phyloP scores from a whole-genome alignment of 352 stramenopile species.

The Globisporangium barbulae region DNA sequence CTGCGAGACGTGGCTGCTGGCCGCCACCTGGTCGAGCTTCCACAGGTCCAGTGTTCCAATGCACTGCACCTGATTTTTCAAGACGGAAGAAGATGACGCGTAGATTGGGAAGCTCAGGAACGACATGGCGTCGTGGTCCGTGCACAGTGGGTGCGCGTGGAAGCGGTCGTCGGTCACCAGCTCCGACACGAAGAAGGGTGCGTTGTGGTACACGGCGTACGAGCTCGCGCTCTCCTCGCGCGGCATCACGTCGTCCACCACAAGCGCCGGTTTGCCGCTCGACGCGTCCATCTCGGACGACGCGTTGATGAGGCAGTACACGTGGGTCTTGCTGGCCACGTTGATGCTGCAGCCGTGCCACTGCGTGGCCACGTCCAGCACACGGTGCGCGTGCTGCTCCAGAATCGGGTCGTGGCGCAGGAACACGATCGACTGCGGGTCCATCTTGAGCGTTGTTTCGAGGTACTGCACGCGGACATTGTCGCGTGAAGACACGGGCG shows the following conservation, averaged over 20 bases:
- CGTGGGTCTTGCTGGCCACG: slow-evolving; percentile 47
- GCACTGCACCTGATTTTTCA: slow-evolving; percentile 23
- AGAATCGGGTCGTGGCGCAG: slow-evolving; percentile 52
- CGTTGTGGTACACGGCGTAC: slow-evolving; percentile 64
- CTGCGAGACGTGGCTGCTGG: slow-evolving; percentile 57
- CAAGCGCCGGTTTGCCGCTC: slow-evolving; percentile 30
- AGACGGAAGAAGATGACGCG: slow-evolving; percentile 21
- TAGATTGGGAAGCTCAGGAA: slow-evolving; percentile 76
- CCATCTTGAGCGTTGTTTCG: slow-evolving; percentile 51
- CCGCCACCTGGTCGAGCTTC: slow-evolving; percentile 45
- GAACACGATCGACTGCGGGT: slow-evolving; percentile 55
- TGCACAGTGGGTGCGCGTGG: slow-evolving; percentile 59
- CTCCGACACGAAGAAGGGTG: slow-evolving; percentile 65
- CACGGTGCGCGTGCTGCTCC: slow-evolving; percentile 40
- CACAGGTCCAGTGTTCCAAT: slow-evolving; percentile 74
- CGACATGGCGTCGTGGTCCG: slow-evolving; percentile 52
- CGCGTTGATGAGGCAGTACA: slow-evolving; percentile 64
- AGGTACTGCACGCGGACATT: slow-evolving; percentile 47
- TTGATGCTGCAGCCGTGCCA: slow-evolving; percentile 75
- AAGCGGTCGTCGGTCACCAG: slow-evolving; percentile 61
- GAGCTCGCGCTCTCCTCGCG: slow-evolving; percentile 67
- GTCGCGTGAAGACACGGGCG: slow-evolving; percentile 39
- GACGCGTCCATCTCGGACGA: slow-evolving; percentile 33
- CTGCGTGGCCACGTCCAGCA: slow-evolving; percentile 55
- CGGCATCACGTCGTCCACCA: slow-evolving; percentile 50